Evolutionary conservation across 164 flowering plant genomes (phyloP).

Genomic region (Chimonanthus praecox): DNA sequence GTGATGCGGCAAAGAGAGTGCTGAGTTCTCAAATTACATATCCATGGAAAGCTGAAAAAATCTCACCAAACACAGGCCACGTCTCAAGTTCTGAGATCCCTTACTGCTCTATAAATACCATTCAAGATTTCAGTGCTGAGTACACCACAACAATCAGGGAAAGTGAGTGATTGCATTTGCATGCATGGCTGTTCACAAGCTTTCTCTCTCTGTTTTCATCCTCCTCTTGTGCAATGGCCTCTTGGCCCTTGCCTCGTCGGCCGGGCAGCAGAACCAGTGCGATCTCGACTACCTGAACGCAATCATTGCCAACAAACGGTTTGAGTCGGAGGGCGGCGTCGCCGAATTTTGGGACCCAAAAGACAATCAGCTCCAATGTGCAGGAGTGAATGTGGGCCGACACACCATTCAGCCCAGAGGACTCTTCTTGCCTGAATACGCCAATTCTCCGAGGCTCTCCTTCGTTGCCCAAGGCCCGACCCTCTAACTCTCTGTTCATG

Average conservation of each 20-base stretch:
- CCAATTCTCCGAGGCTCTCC: slow-evolving; percentile 35
- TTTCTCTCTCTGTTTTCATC: slow-evolving; percentile 1
- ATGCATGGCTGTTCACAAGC: neutral
- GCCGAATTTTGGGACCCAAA: slow-evolving; percentile 45
- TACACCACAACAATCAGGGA: neutral
- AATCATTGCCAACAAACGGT: slow-evolving; percentile 28
- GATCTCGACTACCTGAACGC: slow-evolving; percentile 31
- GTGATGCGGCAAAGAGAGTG: too few relatives aligned
- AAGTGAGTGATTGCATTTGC: neutral
- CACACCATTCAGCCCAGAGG: slow-evolving; percentile 32
- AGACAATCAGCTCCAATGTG: slow-evolving; percentile 39
- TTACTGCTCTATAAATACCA: neutral
- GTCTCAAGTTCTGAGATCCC: neutral
- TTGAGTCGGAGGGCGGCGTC: slow-evolving; percentile 41
- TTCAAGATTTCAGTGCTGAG: too few relatives aligned
- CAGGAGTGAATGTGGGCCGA: slow-evolving; percentile 37
- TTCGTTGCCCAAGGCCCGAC: slow-evolving; percentile 33
- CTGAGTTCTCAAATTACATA: too few relatives aligned
- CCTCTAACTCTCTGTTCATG: neutral
- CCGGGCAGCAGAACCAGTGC: slow-evolving; percentile 24
- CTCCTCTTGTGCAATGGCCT: slow-evolving; percentile 8
- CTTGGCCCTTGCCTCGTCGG: slow-evolving; percentile 5
- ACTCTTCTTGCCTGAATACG: slow-evolving; percentile 46
- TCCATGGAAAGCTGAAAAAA: neutral
- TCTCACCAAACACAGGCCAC: neutral